Percentiles rank a stretch among this genome's conserved stretches.
phyloP scores from a whole-genome alignment of 257 asterid species.

The Mentha longifolia region DNA sequence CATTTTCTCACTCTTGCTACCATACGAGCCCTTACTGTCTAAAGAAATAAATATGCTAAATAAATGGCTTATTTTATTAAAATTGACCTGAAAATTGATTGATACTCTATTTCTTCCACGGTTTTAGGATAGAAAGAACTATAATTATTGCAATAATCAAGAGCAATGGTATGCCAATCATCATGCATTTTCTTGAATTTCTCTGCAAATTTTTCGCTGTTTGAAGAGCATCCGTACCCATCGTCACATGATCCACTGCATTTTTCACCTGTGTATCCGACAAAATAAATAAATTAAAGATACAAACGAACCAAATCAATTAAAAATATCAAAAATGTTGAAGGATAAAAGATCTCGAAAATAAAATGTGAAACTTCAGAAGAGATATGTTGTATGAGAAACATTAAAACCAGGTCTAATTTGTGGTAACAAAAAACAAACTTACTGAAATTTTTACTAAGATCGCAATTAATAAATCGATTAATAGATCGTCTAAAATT shows the following conservation, averaged over 20 bases:
- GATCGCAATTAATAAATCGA: neutral
- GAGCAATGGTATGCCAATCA: conserved; percentile 58
- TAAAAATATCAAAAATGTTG: neutral
- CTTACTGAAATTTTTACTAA: neutral
- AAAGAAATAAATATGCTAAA: neutral
- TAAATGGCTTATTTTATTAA: neutral
- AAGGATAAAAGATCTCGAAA: neutral
- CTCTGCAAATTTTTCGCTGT: conserved; percentile 76
- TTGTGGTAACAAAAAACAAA: neutral
- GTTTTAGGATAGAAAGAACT: conserved; percentile 66
- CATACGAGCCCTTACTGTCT: too few species aligned
- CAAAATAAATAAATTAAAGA: neutral
- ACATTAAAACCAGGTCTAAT: neutral
- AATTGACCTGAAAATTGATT: neutral
- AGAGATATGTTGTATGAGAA: neutral
- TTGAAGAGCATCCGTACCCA: conserved; percentile 84
- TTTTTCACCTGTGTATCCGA: conserved; percentile 81
- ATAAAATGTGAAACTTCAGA: neutral
- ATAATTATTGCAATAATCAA: conserved; percentile 61
- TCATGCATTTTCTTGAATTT: conserved; percentile 81
- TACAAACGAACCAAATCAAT: neutral
- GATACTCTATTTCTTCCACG: conserved; percentile 55
- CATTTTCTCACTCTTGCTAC: too few species aligned
- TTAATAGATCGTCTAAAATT: too few species aligned
- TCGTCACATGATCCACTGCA: conserved; percentile 76